These are phyloP conservation scores for Ajuga reptans DNA, from an alignment of 305 asterid genomes.

Conservation along the genomic window DNA sequence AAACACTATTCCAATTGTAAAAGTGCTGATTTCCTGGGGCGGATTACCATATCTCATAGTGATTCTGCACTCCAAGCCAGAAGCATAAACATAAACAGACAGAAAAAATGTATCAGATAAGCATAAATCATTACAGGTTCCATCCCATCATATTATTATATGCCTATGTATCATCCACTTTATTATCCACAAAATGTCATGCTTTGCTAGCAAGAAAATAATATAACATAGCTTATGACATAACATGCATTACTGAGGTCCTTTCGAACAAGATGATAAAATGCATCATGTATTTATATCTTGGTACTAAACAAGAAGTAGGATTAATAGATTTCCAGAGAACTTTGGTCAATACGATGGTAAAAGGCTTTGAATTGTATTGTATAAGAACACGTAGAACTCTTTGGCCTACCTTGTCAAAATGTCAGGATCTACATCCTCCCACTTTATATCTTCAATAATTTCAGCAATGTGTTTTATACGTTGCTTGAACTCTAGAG, in stretches of 20 bases:
- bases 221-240: background rate
- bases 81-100: background rate
- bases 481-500: conserved; percentile 88
- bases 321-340: conserved; percentile 4
- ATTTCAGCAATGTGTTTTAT: conserved; percentile 77
- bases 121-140: background rate
- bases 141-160: background rate
- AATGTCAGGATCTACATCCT: conserved; percentile 70
- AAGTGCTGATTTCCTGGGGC: conserved; percentile 2
- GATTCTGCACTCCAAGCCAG: background rate
- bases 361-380: background rate
- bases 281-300: conserved; percentile 8
- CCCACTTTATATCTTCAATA: conserved; percentile 85
- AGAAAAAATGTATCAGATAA: background rate
- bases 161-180: background rate
- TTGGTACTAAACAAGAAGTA: background rate
- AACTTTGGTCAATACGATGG: background rate
- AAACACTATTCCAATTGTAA: background rate
- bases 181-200: background rate
- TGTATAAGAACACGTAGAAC: conserved; percentile 17
- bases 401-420: conserved; percentile 60
- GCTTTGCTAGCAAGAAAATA: background rate
- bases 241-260: background rate
- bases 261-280: background rate
- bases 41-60: background rate